Evolutionary conservation across 1,139 yeast species (phyloP).

Genomic region (Suhomyces bolitotheri): DNA sequence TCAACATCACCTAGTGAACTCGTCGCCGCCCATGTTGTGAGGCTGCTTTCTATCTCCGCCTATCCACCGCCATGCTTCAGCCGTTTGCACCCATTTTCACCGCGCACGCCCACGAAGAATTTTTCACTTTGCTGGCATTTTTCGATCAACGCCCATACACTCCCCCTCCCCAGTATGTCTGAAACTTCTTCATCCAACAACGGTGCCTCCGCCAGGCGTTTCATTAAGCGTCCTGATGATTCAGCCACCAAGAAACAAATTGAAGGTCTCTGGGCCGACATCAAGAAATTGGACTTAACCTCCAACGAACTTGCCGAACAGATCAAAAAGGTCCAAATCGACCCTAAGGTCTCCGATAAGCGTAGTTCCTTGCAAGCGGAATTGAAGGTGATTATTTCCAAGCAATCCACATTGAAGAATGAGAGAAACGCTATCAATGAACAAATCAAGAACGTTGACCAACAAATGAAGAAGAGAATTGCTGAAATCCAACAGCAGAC

Average conservation of each 20-base stretch:
- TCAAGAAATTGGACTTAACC: slow-evolving; percentile 65
- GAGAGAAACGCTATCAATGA: slow-evolving; percentile 70
- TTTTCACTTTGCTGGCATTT: slow-evolving; percentile 15
- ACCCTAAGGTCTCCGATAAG: slow-evolving; percentile 48
- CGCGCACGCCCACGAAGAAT: slow-evolving; percentile 14
- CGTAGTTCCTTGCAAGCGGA: slow-evolving; percentile 66
- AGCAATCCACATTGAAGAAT: slow-evolving; percentile 70
- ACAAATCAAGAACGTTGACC: slow-evolving; percentile 72
- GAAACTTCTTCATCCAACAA: slow-evolving; percentile 19
- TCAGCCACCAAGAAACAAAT: slow-evolving; percentile 59
- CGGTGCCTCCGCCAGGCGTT: slow-evolving; percentile 37
- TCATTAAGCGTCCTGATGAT: slow-evolving; percentile 77
- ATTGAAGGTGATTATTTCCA: slow-evolving; percentile 59
- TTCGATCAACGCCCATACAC: slow-evolving; percentile 4
- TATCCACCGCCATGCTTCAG: too few species aligned
- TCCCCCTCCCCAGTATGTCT: slow-evolving; percentile 3
- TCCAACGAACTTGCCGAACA: slow-evolving; percentile 44
- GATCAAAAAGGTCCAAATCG: slow-evolving; percentile 45
- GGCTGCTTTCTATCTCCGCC: too few species aligned
- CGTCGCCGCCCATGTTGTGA: too few species aligned
- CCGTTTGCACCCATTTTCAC: slow-evolving; percentile 6
- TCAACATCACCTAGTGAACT: too few species aligned
- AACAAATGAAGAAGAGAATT: slow-evolving; percentile 72
- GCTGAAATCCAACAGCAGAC: slow-evolving; percentile 72
- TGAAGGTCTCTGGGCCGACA: slow-evolving; percentile 61